These are phyloP conservation scores for Fusarium sp. DNA, from an alignment of 2,329 filamentous ascomycete genomes.

Conservation along the genomic window DNA sequence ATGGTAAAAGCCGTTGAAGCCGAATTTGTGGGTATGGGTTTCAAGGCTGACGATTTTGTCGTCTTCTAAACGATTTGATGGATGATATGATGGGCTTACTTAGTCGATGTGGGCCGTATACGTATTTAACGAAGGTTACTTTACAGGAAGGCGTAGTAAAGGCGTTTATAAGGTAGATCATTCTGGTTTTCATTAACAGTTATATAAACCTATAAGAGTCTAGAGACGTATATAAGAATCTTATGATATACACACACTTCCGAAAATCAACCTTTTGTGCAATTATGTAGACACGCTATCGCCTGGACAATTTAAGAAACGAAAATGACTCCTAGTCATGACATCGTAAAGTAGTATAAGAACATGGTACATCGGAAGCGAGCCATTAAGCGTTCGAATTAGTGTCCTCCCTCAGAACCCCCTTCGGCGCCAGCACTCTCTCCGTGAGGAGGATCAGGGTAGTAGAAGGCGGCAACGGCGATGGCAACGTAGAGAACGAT, in stretches of 20 bases:
- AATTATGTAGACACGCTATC: neutral
- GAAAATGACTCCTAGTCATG: slow-evolving; percentile 16
- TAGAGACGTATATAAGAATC: neutral
- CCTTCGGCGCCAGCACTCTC: slow-evolving; percentile 9
- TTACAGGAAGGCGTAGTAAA: neutral
- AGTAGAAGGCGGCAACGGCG: slow-evolving; percentile 71
- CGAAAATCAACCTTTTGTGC: neutral
- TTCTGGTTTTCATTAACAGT: slow-evolving; percentile 10
- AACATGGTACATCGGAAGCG: neutral
- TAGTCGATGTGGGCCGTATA: neutral
- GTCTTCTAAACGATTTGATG: slow-evolving; percentile 42
- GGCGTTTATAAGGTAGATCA: slow-evolving; percentile 5
- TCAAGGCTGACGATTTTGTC: slow-evolving; percentile 60
- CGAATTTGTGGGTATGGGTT: slow-evolving; percentile 72
- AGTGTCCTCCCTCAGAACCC: slow-evolving; percentile 32
- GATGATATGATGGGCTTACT: neutral
- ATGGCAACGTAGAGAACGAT: slow-evolving; percentile 77
- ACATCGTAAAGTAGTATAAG: slow-evolving; percentile 19
- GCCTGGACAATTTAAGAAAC: slow-evolving; percentile 9
- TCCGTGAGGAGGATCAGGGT: slow-evolving; percentile 60
- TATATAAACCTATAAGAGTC: neutral
- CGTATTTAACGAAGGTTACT: neutral
- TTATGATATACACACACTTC: slow-evolving; percentile 14
- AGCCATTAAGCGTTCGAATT: neutral
- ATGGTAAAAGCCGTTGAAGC: slow-evolving; percentile 78